phyloP scores from a whole-genome alignment of 768 basidiomycete genomes.

The Rhizopogon vulgaris region DNA sequence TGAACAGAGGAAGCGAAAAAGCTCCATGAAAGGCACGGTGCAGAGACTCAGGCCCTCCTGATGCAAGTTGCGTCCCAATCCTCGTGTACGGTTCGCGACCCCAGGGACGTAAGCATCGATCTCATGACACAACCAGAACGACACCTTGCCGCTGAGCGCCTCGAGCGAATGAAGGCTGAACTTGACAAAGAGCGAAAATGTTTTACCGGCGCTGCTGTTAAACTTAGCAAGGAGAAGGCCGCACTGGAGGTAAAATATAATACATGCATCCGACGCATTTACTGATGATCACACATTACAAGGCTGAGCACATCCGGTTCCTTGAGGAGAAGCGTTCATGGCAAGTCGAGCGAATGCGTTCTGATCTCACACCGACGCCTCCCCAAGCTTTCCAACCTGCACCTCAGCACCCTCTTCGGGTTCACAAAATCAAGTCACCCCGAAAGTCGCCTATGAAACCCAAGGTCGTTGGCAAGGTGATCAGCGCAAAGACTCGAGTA shows the following conservation, averaged over 20 bases:
- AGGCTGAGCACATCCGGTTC: conserved; percentile 60
- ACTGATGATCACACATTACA: conserved; percentile 4
- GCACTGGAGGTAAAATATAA: conserved; percentile 51
- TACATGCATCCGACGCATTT: conserved; percentile 1
- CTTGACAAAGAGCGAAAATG: conserved; percentile 62
- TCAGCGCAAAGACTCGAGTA: conserved; percentile 38
- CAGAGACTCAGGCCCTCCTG: conserved; percentile 48
- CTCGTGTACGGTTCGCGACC: conserved; percentile 11
- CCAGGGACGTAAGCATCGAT: conserved; percentile 43
- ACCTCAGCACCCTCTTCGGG: conserved; percentile 22
- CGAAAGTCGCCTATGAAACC: conserved; percentile 41
- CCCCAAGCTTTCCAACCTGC: conserved; percentile 18
- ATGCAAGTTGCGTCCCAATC: conserved; percentile 46
- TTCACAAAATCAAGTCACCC: conserved; percentile 26
- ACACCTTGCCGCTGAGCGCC: conserved; percentile 48
- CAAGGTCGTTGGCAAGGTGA: conserved; percentile 42
- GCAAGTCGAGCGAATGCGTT: conserved; percentile 59
- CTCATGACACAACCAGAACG: conserved; percentile 44
- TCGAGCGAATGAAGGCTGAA: conserved; percentile 46
- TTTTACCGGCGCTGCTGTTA: conserved; percentile 58
- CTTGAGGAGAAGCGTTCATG: conserved; percentile 70
- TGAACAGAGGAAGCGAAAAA: conserved; percentile 42
- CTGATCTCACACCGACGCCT: conserved; percentile 47
- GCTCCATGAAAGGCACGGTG: conserved; percentile 33
- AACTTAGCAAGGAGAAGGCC: conserved; percentile 58